Evolutionary conservation across 2,329 filamentous ascomycete genomes (phyloP), one percentile per base, ranked within the genome.

Genomic region (Hypoxylon sp.): DNA sequence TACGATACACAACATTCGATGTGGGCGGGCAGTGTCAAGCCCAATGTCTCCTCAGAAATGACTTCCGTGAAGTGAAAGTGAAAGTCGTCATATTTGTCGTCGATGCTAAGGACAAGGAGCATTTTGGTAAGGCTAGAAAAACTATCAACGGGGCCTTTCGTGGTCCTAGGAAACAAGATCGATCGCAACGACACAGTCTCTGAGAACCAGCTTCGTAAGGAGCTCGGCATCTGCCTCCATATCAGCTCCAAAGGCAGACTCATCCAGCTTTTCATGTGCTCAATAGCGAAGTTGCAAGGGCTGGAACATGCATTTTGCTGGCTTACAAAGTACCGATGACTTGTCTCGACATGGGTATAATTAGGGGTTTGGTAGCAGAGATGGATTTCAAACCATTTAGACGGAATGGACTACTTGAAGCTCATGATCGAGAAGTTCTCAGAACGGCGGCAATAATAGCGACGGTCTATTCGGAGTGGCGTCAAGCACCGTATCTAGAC

Each of bases 111-210:
- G 90, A 92, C 78, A 87, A 87, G 74, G 89, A 92, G 81, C 88
- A 90, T 69, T 88, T 93, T 74, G n/a, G n/a, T n/a, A n/a, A n/a
- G n/a, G n/a, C n/a, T 92, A 90, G 90, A 93, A 78, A 89, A 92
- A 69, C 83, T 92, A n/a, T 82, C 84, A 73, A 91, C 90, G 80
- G 90, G 91, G 14, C 90, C 90, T 37, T 92, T 92, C 80, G 82
- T 92, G 61, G 84, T 93, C 67, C 84, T 93, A 65, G 90, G 90
- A 60, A 92, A 93, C 83, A 93, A 92, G 84, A 92, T 92, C 75
- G 90, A 93, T 76, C 89, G 92, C 79, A 89, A 89, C 21, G 86
- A 90, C 71, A 90, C 90, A 32, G 85, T 92, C 55, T 88, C 85
- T 70, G 90, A 92, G 82, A 90, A 92, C n/a, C 89, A 92, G 78